Conservation (phyloP, 805 yeast species). For the Candida pini region DNA sequence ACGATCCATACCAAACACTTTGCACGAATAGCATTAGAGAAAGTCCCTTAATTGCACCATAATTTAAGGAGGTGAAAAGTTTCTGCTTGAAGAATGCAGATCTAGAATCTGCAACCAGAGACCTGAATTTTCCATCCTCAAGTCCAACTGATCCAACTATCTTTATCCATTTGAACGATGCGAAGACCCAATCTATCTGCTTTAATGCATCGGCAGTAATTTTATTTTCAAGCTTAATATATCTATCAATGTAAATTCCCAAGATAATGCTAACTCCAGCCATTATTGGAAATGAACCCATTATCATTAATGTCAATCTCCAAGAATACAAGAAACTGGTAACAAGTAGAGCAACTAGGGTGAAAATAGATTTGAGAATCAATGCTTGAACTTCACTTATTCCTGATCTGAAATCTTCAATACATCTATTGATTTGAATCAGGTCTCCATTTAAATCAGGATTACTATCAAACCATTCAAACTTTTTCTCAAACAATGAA, state of each 20-base stretch:
- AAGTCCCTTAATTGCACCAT: constrained; percentile 50
- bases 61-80: constrained; percentile 48
- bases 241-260: constrained; percentile 44
- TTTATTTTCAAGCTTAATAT: constrained; percentile 52
- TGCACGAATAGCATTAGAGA: constrained; percentile 77
- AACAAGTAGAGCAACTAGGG: constrained; percentile 48
- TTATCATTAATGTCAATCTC: constrained; percentile 74
- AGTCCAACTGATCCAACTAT: constrained; percentile 47
- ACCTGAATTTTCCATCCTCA: constrained; percentile 44
- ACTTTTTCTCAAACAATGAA: constrained; percentile 39
- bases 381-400: constrained; percentile 62
- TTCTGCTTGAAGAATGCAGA: constrained; percentile 37
- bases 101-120: constrained; percentile 27
- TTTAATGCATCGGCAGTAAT: constrained; percentile 52
- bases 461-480: constrained; percentile 60
- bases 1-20: constrained; percentile 88
- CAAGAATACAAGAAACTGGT: constrained; percentile 77
- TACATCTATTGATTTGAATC: constrained; percentile 61
- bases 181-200: constrained; percentile 64
- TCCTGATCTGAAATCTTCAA: constrained; percentile 68
- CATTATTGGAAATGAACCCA: constrained; percentile 71
- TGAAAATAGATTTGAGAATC: constrained; percentile 45
- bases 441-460: constrained; percentile 56
- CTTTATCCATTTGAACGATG: constrained; percentile 55
- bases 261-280: constrained; percentile 41